phyloP scores from a whole-genome alignment of 768 basidiomycete species.

The Tylopilus rubrobrunneus region DNA sequence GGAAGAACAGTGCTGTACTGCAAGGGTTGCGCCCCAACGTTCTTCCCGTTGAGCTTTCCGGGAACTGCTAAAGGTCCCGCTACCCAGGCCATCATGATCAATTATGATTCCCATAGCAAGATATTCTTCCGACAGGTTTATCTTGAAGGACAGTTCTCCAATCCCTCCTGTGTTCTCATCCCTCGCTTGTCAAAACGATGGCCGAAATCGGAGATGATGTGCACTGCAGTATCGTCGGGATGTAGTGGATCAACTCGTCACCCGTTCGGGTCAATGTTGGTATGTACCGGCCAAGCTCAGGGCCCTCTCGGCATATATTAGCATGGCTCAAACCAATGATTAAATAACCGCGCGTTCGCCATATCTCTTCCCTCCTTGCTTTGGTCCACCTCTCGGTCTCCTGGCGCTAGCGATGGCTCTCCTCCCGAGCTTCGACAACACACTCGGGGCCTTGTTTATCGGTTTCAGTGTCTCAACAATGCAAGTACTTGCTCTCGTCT shows the following conservation, averaged over 20 bases:
- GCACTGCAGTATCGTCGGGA: not conserved
- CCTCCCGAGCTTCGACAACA: slow-evolving; percentile 35
- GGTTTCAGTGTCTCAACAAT: slow-evolving; percentile 51
- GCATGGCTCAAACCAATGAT: not conserved
- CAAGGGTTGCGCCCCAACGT: not conserved
- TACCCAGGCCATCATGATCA: not conserved
- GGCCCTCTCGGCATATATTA: slow-evolving; percentile 6
- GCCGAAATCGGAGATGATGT: not conserved
- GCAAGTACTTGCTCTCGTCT: slow-evolving; percentile 17
- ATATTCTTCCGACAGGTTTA: not conserved
- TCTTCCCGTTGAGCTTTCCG: not conserved
- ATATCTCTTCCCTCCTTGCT: not conserved
- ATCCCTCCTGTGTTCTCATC: not conserved
- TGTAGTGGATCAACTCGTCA: not conserved
- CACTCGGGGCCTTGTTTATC: slow-evolving; percentile 59
- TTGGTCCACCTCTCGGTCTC: not conserved
- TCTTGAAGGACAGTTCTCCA: not conserved
- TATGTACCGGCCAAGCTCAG: not conserved
- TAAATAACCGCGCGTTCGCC: not conserved
- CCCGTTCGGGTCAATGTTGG: slow-evolving; percentile 1
- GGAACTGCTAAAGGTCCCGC: not conserved
- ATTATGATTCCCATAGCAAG: not conserved
- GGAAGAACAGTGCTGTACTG: not conserved
- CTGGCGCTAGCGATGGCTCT: slow-evolving; percentile 14
- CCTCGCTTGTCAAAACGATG: not conserved